Conservation (phyloP, 2,329 filamentous ascomycete species). For the Amphichorda felina region DNA sequence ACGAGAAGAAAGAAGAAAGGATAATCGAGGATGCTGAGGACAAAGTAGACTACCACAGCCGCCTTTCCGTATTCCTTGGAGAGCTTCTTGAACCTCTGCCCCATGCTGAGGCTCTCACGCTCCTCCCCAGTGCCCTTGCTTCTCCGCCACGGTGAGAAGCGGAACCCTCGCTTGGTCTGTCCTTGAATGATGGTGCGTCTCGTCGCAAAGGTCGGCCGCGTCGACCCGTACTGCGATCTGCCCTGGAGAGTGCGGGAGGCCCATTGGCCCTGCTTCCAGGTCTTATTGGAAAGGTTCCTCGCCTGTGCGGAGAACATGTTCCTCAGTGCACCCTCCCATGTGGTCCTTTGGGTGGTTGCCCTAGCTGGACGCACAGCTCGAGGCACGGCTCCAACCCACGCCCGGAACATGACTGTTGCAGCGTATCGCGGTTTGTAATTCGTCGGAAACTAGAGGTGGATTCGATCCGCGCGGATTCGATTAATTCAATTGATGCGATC, state of each 20-base stretch:
- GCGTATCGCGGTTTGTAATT: not conserved
- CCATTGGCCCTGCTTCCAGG: not conserved
- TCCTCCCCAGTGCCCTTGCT: slow-evolving; percentile 11
- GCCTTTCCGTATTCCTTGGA: slow-evolving; percentile 91
- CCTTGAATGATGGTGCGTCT: slow-evolving; percentile 2
- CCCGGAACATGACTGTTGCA: slow-evolving; percentile 2
- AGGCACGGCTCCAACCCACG: slow-evolving; percentile 2
- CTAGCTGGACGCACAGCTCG: slow-evolving; percentile 7
- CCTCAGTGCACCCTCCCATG: slow-evolving; percentile 15
- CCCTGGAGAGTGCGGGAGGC: slow-evolving; percentile 1
- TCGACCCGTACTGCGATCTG: not conserved
- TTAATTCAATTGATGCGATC: too few relatives aligned
- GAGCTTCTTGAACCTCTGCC: slow-evolving; percentile 67
- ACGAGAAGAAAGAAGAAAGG: slow-evolving; percentile 92
- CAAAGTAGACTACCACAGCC: slow-evolving; percentile 82
- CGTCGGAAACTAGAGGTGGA: not conserved
- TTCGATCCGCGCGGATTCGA: too few relatives aligned
- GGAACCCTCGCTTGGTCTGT: slow-evolving; percentile 17
- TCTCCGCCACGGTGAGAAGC: slow-evolving; percentile 19
- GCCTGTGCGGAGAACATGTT: slow-evolving; percentile 15
- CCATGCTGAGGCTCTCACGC: slow-evolving; percentile 36
- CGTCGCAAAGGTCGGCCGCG: slow-evolving; percentile 3
- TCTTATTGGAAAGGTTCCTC: slow-evolving; percentile 1
- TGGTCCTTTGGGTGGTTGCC: slow-evolving; percentile 8
- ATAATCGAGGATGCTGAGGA: slow-evolving; percentile 76